Percentiles rank a stretch among this genome's conserved stretches.
phyloP scores from a whole-genome alignment of 768 basidiomycete species.

The Leccinum subgranulosum region DNA sequence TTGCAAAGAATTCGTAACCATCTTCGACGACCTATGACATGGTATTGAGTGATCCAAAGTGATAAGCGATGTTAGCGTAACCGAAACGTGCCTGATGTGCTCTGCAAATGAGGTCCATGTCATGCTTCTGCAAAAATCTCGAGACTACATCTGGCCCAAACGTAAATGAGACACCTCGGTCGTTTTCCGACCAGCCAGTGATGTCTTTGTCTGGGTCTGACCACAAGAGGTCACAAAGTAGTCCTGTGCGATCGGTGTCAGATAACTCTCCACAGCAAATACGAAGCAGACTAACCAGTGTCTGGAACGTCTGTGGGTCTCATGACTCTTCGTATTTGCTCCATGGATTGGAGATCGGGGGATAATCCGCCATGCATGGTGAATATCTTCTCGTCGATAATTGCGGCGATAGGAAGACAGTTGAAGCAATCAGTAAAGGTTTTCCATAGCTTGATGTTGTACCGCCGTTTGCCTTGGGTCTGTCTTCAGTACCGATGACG shows the following conservation, averaged over 20 bases:
- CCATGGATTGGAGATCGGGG: slow-evolving; percentile 98
- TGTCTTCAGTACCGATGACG: slow-evolving; percentile 9
- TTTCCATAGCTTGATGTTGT: slow-evolving; percentile 99
- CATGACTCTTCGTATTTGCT: slow-evolving; percentile 99
- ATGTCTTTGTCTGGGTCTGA: slow-evolving; percentile 99
- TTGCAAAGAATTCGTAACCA: slow-evolving; percentile 98
- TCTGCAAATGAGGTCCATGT: slow-evolving; percentile 98
- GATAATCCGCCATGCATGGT: slow-evolving; percentile 99
- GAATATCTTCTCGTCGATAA: slow-evolving; percentile 99
- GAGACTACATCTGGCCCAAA: slow-evolving; percentile 98
- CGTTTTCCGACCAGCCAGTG: slow-evolving; percentile 99
- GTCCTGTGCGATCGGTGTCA: slow-evolving; percentile 45
- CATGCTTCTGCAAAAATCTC: slow-evolving; percentile 97
- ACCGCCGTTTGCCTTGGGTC: slow-evolving; percentile 90
- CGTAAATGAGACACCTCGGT: slow-evolving; percentile 97
- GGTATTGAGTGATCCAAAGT: neutral
- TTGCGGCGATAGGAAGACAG: slow-evolving; percentile 97
- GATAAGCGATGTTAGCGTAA: neutral
- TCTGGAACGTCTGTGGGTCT: slow-evolving; percentile 98
- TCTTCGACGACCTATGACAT: slow-evolving; percentile 86
- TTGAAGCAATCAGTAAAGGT: slow-evolving; percentile 99
- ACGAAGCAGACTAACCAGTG: slow-evolving; percentile 59
- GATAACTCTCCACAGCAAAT: neutral
- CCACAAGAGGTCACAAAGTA: slow-evolving; percentile 96
- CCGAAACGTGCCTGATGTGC: slow-evolving; percentile 82